Base-by-base conservation (phyloP, 495 filamentous ascomycete genomes). In the Neohortaea acidophila region DNA sequence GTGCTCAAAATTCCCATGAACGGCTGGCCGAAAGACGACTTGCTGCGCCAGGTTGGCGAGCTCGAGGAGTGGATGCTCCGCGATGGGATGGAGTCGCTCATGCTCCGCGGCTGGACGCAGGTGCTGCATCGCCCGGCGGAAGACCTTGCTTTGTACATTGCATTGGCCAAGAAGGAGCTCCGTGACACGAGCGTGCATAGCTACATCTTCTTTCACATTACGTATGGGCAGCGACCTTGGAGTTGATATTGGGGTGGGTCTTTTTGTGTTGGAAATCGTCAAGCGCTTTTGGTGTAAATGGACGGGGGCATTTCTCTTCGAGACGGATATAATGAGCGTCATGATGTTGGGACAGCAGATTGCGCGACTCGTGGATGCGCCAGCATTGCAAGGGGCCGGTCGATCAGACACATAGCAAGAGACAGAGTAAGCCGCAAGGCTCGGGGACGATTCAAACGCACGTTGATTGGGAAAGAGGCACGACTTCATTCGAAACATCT, bases 21-120 rank as follows among this genome's bases (percentile, higher is more conserved):
- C 14, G 34, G 34, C 13, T 44, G 41, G 41, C 25, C 41, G 4
- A 44, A 39, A 27, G 26, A 31, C 15, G 39, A 44, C 34, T 15
- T 34, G 13, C 13, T 38, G 27, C 30, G 33, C 18, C 33, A 17
- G 26, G 41, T 44, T 2, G 40, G 40, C 0, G 24, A 21, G 32
- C 33, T 36, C 28, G 32, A 43, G 23, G 19, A 23, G 40, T 21
- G 26, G 12, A 36, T 34, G 11, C 23, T 43, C 17, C 17, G 36
- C 8, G 24, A 28, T 21, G 33, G 33, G 3, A 21, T 36, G 4
- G 40, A 43, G 40, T 21, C 21, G 22, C 27, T 36, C 13, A 27
- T 23, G n/a, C 12, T 31, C 3, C 22, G 40, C 2, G 12, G 23
- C 21, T 33, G 21, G 8, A n/a, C 21, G 33, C 32, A 43, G 15